Conservation (phyloP, 805 yeast genomes). For the Candida saitoana region DNA sequence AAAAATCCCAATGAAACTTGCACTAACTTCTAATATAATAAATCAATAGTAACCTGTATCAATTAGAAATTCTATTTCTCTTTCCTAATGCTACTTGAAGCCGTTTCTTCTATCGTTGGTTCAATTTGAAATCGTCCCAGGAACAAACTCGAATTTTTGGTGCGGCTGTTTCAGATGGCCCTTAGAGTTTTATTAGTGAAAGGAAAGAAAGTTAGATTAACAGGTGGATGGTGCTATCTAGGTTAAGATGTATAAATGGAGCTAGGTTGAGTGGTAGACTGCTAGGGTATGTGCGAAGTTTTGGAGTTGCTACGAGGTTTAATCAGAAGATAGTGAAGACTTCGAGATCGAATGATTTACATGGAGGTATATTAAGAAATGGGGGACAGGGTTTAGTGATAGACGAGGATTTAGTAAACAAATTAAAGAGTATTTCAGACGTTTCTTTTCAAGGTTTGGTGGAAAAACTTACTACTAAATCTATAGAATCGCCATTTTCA, state of each 20-base stretch:
- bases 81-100: too few relatives aligned
- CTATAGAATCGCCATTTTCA: conserved; percentile 6
- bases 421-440: neutral
- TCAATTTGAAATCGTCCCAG: neutral
- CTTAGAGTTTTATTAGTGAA: too few relatives aligned
- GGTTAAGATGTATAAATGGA: neutral
- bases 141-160: neutral
- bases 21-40: neutral
- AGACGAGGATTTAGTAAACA: neutral
- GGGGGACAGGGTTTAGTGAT: neutral
- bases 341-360: neutral
- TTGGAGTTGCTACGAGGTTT: neutral
- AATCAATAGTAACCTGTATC: too few relatives aligned
- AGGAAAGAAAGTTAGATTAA: too few relatives aligned
- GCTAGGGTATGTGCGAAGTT: neutral
- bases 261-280: neutral
- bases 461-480: neutral
- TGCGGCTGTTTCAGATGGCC: conserved; percentile 1
- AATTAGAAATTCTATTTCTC: too few relatives aligned
- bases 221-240: too few relatives aligned
- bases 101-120: too few relatives aligned
- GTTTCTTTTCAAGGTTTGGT: neutral
- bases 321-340: neutral
- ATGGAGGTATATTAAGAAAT: neutral
- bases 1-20: neutral